A percentile compares a stretch with the other conserved stretches of the same genome.
Evolutionary conservation across 176 grass and related monocot genomes (phyloP).

Genomic region (Oryza officinalis): DNA sequence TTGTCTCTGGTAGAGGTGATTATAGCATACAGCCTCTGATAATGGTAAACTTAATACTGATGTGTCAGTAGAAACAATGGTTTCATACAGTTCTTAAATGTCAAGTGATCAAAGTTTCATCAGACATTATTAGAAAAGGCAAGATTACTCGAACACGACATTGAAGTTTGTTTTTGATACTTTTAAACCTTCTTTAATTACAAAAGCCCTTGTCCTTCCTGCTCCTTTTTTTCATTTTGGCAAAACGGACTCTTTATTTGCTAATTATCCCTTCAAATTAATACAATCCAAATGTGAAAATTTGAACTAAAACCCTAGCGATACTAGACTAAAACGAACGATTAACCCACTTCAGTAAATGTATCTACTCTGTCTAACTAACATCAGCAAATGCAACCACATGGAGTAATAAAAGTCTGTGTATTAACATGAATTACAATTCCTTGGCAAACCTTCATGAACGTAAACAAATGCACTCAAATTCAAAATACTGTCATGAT

Average conservation of each 20-base stretch:
- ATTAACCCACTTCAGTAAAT: not conserved
- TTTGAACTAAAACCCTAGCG: not conserved
- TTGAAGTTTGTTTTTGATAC: not conserved
- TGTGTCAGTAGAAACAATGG: not conserved
- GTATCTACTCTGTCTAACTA: not conserved
- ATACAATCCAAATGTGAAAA: not conserved
- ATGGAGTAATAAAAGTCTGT: not conserved
- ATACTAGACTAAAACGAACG: not conserved
- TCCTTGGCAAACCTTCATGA: not conserved
- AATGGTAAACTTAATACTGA: constrained; percentile 1
- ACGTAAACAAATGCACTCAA: not conserved
- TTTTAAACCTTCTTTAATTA: constrained; percentile 11
- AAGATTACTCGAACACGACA: not conserved
- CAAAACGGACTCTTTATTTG: not conserved
- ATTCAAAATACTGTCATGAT: not conserved
- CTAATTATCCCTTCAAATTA: constrained; percentile 9
- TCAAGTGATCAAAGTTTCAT: not conserved
- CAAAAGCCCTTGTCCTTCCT: not conserved
- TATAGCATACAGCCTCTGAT: not conserved
- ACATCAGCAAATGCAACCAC: not conserved
- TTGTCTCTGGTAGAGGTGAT: not conserved
- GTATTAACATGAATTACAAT: not conserved
- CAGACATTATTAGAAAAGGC: not conserved
- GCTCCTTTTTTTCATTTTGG: not conserved
- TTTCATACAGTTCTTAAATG: not conserved